Percentiles rank a stretch among this genome's conserved stretches.
These are phyloP conservation scores for Pseudoneurospora amorphoporcata DNA, from an alignment of 495 filamentous ascomycete species.

Conservation along the genomic window DNA sequence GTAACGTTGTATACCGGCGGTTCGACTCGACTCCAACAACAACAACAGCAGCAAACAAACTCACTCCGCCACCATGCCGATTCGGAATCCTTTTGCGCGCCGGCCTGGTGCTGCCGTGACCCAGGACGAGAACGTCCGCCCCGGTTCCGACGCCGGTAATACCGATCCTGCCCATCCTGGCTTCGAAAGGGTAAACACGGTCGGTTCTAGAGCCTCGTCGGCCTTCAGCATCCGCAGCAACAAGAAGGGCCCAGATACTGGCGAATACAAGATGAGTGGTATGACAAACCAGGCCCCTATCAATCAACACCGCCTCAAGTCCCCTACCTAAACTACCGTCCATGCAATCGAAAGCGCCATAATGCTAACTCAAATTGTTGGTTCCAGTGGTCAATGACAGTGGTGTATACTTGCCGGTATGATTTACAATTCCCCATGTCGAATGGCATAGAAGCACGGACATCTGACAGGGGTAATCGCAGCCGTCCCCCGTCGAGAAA, in stretches of 20 bases:
- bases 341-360: not conserved
- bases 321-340: not conserved
- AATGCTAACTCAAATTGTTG: not conserved
- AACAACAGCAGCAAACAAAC: not conserved
- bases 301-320: not conserved
- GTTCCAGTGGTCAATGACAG: slow-evolving; percentile 85
- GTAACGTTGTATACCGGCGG: not conserved
- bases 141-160: slow-evolving; percentile 25
- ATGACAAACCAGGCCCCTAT: slow-evolving; percentile 20
- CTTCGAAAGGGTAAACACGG: slow-evolving; percentile 45
- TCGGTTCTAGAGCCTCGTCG: slow-evolving; percentile 45
- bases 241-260: slow-evolving; percentile 45
- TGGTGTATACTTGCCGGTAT: slow-evolving; percentile 91
- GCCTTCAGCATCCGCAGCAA: slow-evolving; percentile 52
- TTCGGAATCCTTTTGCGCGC: slow-evolving; percentile 63
- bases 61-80: slow-evolving; percentile 46
- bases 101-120: slow-evolving; percentile 39
- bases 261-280: slow-evolving; percentile 80
- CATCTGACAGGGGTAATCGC: slow-evolving; percentile 5
- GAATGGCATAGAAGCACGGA: slow-evolving; percentile 4
- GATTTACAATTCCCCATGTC: slow-evolving; percentile 7
- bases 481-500: slow-evolving; percentile 88
- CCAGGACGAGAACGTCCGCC: slow-evolving; percentile 44
- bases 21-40: not conserved
- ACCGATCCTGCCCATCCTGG: slow-evolving; percentile 26